Evolutionary conservation across 176 grass and related monocot species (phyloP).

Genomic region (Carex scoparia): DNA sequence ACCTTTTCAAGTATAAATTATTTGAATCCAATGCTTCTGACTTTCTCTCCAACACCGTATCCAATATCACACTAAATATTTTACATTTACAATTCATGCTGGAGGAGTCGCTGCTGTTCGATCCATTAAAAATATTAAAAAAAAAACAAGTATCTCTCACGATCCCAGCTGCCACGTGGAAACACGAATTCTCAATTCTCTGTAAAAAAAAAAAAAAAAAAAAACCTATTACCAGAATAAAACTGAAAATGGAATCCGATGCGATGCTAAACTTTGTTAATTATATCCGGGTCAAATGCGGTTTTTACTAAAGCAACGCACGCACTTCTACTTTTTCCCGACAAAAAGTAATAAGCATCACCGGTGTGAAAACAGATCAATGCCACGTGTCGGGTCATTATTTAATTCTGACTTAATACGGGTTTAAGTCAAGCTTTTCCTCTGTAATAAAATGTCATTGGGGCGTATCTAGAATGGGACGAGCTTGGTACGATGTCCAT

Average conservation of each 20-base stretch:
- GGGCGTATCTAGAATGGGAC: no score
- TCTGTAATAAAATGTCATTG: neutral
- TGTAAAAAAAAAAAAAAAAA: neutral
- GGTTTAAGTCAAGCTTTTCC: neutral
- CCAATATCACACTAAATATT: neutral
- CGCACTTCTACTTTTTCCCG: neutral
- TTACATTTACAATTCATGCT: neutral
- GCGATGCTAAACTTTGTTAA: neutral
- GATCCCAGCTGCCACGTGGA: neutral
- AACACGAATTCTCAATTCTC: neutral
- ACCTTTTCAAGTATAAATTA: no score
- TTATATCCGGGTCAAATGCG: neutral
- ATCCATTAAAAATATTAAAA: neutral
- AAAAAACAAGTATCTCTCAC: neutral
- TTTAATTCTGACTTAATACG: neutral
- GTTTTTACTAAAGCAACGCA: neutral
- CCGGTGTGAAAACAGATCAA: neutral
- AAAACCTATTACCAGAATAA: neutral
- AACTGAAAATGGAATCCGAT: slow-evolving; percentile 1
- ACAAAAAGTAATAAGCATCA: neutral
- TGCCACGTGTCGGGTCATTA: neutral
- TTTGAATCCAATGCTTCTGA: no score
- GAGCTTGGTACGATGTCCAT: no score
- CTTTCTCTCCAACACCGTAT: no score
- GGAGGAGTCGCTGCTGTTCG: no score